These are phyloP conservation scores for Parietaria judaica DNA, from an alignment of 306 rosid species.

Conservation along the genomic window DNA sequence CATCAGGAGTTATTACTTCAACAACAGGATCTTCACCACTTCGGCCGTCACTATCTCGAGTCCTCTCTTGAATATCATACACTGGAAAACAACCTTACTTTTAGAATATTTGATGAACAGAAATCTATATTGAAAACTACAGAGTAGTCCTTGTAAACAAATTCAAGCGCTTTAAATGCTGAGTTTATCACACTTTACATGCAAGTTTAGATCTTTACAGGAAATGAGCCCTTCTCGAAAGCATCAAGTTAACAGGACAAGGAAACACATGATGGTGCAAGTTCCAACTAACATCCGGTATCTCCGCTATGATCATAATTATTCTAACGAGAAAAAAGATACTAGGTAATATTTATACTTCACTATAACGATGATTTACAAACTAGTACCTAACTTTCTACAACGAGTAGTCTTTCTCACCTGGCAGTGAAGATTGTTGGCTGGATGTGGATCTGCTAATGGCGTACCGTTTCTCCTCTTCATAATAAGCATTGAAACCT, in stretches of 20 bases:
- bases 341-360: no score
- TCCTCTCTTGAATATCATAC: conserved; percentile 52
- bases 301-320: background rate
- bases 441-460: conserved; percentile 19
- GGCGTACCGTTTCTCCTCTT: conserved; percentile 85
- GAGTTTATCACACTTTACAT: background rate
- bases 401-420: conserved; percentile 31
- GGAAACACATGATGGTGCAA: background rate
- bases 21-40: conserved; percentile 63
- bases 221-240: no score
- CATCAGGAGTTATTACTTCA: conserved; percentile 92
- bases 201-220: no score
- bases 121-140: conserved; percentile 10
- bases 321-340: no score
- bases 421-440: conserved; percentile 45
- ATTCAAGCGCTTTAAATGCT: no score
- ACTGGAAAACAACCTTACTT: conserved; percentile 59
- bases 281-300: background rate
- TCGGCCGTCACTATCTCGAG: conserved; percentile 55
- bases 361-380: no score
- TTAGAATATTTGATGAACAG: conserved; percentile 28
- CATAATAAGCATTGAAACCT: conserved; percentile 81
- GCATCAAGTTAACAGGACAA: background rate
- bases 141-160: no score
- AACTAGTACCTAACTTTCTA: no score